phyloP scores from a whole-genome alignment of 2,329 filamentous ascomycete species.

The Gnomoniopsis sp. region DNA sequence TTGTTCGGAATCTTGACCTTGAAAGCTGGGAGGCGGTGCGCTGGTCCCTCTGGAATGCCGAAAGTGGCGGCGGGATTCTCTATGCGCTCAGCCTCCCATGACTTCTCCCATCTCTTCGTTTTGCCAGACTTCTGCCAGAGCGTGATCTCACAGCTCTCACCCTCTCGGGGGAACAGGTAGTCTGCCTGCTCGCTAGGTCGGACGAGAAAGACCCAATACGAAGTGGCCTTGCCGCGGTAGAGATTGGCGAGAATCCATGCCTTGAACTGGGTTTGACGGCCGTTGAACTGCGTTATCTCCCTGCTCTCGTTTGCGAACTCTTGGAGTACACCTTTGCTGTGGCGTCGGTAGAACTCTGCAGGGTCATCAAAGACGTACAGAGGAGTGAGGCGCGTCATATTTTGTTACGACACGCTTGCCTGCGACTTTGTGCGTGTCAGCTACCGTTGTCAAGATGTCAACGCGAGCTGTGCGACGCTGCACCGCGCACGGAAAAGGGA shows the following conservation, averaged over 20 bases:
- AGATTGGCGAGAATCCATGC: conserved; percentile 13
- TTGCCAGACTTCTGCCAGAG: conserved; percentile 10
- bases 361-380: conserved; percentile 14
- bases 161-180: conserved; percentile 13
- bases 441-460: neutral
- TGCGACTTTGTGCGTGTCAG: neutral
- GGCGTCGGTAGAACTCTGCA: conserved; percentile 12
- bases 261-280: conserved; percentile 2
- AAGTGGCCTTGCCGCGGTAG: conserved; percentile 3
- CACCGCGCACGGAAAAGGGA: neutral
- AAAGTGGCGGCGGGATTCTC: conserved; percentile 15
- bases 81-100: conserved; percentile 14
- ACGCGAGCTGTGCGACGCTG: neutral
- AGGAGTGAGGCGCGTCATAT: neutral
- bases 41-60: conserved; percentile 7
- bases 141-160: conserved; percentile 13
- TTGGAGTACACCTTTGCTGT: conserved; percentile 8
- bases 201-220: conserved; percentile 16
- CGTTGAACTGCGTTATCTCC: conserved; percentile 13
- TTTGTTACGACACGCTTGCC: neutral
- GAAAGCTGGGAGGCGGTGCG: conserved; percentile 11
- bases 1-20: conserved; percentile 13
- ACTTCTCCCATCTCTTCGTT: conserved; percentile 6
- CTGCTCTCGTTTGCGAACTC: conserved; percentile 15
- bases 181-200: conserved; percentile 9